Base-by-base conservation (phyloP, 129 eudicot species). In the Chrysanthemum seticuspe region DNA sequence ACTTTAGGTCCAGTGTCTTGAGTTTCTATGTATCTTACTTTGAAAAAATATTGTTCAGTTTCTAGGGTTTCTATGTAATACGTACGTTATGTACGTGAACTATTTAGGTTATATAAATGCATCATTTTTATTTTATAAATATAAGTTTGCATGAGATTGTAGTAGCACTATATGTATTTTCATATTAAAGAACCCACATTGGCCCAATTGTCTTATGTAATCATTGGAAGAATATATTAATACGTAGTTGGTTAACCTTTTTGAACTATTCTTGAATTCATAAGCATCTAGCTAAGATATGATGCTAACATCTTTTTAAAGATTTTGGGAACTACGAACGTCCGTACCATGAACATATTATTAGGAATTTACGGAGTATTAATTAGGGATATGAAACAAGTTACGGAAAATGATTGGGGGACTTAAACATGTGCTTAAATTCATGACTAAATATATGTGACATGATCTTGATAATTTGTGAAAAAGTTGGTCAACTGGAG, bases 291-390 rank as follows among this genome's bases (percentile, higher is more conserved):
- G n/a, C 74, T 55, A 18, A 34, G 53, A 69, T 69, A 52, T 69
- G 74, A 54, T 54, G 19, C 19, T 4, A 71, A 31, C 65, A 56
- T 55, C 40, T 53, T 69, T 53, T 2, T 31, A 71, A 71, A 60
- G 52, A 55, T 13, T 29, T 71, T 71, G 75, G 74, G 36, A 70
- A 70, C 74, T 29, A 70, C 36, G 62, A 36, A 10, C 74, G 15
- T 70, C 16, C 18, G 14, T 27, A 68, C 48, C 47, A 3, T 49
- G 2, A 67, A 58, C 64, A 23, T 60, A 60, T 25, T 23, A 61
- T 25, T 4, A 27, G 13, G 13, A 25, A 61, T 25, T 21, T 5
- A n/a, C n/a, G n/a, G n/a, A n/a, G n/a, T n/a, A 23, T 23, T 8
- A 58, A 7, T 14, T 55, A 55, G 23, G 62, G 11, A 7, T 40